A percentile compares a stretch with the other conserved stretches of the same genome.
Evolutionary conservation across 2,329 filamentous ascomycete genomes (phyloP).

Genomic region (Chlorencoelia australis): DNA sequence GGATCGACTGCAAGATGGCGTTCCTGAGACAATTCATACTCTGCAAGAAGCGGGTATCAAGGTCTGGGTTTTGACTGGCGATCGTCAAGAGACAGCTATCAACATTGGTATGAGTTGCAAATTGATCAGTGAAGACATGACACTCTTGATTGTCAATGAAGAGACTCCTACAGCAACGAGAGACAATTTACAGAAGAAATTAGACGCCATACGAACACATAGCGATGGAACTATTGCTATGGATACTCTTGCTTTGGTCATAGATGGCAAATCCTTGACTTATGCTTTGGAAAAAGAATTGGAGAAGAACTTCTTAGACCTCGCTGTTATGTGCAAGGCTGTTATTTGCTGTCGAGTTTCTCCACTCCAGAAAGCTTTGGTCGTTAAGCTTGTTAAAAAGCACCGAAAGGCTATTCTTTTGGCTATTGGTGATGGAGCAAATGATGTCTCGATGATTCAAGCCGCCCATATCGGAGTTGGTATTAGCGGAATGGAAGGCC

Average conservation of each 20-base stretch:
- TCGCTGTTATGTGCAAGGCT: conserved; percentile 95
- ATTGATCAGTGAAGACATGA: conserved; percentile 97
- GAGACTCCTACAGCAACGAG: conserved; percentile 68
- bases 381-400: conserved; percentile 93
- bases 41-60: conserved; percentile 96
- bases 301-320: conserved; percentile 85
- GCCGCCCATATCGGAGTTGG: conserved; percentile 95
- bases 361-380: conserved; percentile 89
- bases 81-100: conserved; percentile 97
- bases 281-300: conserved; percentile 88
- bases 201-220: conserved; percentile 81
- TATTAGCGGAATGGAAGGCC: conserved; percentile 92
- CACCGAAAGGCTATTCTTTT: conserved; percentile 85
- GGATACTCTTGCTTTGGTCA: conserved; percentile 83
- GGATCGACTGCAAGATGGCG: conserved; percentile 91
- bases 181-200: conserved; percentile 86
- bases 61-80: conserved; percentile 95
- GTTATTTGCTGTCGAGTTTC: conserved; percentile 97
- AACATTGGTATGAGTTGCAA: conserved; percentile 99
- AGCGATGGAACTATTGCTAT: conserved; percentile 65
- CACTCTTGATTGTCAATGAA: conserved; percentile 91
- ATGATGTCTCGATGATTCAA: conserved; percentile 99
- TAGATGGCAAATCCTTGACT: conserved; percentile 92
- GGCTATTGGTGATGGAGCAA: conserved; percentile 93
- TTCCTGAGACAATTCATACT: conserved; percentile 96